Conservation (phyloP, 2,329 filamentous ascomycete genomes). For the Alternaria panax region DNA sequence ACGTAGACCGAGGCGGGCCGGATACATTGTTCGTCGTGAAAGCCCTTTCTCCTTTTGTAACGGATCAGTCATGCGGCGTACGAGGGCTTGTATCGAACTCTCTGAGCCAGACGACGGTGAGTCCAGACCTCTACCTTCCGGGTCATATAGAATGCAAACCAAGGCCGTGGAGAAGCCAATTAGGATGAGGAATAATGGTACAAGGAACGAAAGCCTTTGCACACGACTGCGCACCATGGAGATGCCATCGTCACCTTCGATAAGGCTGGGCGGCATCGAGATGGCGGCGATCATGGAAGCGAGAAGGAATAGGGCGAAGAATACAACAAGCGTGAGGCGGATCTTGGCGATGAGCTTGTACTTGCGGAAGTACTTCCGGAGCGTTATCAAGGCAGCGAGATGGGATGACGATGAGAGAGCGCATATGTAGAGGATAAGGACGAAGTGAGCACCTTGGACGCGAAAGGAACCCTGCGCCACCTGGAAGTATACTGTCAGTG, state of each 20-base stretch:
- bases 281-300: conserved; percentile 39
- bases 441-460: conserved; percentile 42
- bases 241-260: conserved; percentile 3
- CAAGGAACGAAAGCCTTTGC: conserved; percentile 32
- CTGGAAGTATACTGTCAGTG: conserved; percentile 12
- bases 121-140: conserved; percentile 9
- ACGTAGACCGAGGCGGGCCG: conserved; percentile 21
- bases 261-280: conserved; percentile 20
- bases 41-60: not conserved
- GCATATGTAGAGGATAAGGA: conserved; percentile 43
- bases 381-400: conserved; percentile 42
- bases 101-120: conserved; percentile 12
- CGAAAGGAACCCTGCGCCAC: conserved; percentile 35
- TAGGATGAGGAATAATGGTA: conserved; percentile 38
- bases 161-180: conserved; percentile 40
- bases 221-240: conserved; percentile 20
- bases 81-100: not conserved
- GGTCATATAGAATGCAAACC: conserved; percentile 37
- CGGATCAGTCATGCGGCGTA: conserved; percentile 17
- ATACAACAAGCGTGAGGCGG: conserved; percentile 36
- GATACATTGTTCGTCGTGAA: conserved; percentile 4
- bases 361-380: conserved; percentile 40
- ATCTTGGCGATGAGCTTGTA: conserved; percentile 41
- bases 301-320: conserved; percentile 38
- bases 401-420: conserved; percentile 42